These are phyloP conservation scores for Solanum boliviense DNA, from an alignment of 257 asterid species.

Conservation along the genomic window DNA sequence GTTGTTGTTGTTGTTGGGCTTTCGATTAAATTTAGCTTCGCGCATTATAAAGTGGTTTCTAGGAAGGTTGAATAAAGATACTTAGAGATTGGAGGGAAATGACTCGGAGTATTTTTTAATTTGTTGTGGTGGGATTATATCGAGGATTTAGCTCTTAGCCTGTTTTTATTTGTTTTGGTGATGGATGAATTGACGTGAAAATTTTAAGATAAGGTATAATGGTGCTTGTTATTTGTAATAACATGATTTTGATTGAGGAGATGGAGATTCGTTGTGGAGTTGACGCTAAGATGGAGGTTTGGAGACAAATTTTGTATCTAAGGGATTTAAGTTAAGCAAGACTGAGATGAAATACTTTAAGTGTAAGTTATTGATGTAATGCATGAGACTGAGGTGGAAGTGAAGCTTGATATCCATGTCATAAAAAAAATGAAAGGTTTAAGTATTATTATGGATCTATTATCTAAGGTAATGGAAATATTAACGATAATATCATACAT, in stretches of 20 bases:
- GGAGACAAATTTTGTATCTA: neutral
- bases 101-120: neutral
- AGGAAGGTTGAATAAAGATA: neutral
- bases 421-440: too few relatives aligned
- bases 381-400: too few relatives aligned
- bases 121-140: neutral
- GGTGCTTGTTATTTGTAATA: neutral
- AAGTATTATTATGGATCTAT: too few relatives aligned
- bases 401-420: neutral
- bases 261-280: neutral
- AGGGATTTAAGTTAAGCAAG: neutral
- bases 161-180: neutral
- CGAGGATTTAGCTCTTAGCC: neutral
- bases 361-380: too few relatives aligned
- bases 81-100: neutral
- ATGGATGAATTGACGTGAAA: neutral
- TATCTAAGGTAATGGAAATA: too few relatives aligned
- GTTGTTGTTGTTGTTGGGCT: neutral
- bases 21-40: neutral
- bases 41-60: rapidly evolving
- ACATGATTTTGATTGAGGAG: neutral
- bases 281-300: neutral
- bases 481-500: too few relatives aligned
- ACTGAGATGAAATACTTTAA: neutral
- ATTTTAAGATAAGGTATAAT: rapidly evolving